Evolutionary conservation across 192 early-diverging fungal genomes (phyloP), one percentile per base, ranked within the genome.

Genomic region (Rhizoclosmatium sp.): DNA sequence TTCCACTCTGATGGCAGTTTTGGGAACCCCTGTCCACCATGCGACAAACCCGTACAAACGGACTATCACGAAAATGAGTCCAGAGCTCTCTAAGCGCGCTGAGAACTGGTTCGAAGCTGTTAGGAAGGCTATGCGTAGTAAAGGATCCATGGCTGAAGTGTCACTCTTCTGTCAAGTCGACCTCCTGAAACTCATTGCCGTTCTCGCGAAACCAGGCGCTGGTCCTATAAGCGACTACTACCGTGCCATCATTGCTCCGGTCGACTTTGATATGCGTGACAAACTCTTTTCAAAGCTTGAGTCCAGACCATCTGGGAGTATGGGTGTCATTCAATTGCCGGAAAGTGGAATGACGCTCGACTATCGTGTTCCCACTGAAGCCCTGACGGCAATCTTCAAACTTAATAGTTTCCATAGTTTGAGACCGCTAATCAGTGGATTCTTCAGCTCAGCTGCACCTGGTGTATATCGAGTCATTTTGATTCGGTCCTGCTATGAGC

Each of bases 401-500:
- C 80, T 94, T 23, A 93, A 95, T 71, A 91, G 93, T 4, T 90
- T 90, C 72, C 90, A 88, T 67, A 92, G 93, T 3, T 82, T 98
- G 46, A 85, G 90, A 45, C 85, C 85, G 1, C 85, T 96, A 23
- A 85, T 97, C 71, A 92, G 95, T 1, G 84, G 89, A 23, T 84
- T 95, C 46, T 82, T 93, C 4, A 88, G 91, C 44, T 87, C 91
- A 10, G 90, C 87, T 40, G 88, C 93, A 1, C 92, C 94, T 39
- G 87, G 89, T 9, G 83, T 91, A 73, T 95, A 94, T 80, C 94
- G 95, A 76, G 86, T 97, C 31, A 92, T 94, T 16, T 87, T 97
- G 49, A 90, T 93, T 19, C 92, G 92, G 51, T 91, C 91, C 0
- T 93, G 95, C 72, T 91, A 89, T 66, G 86, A 84, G 14, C 86